phyloP scores from a whole-genome alignment of 2,329 filamentous ascomycete species.

The Microascus cirrosus region DNA sequence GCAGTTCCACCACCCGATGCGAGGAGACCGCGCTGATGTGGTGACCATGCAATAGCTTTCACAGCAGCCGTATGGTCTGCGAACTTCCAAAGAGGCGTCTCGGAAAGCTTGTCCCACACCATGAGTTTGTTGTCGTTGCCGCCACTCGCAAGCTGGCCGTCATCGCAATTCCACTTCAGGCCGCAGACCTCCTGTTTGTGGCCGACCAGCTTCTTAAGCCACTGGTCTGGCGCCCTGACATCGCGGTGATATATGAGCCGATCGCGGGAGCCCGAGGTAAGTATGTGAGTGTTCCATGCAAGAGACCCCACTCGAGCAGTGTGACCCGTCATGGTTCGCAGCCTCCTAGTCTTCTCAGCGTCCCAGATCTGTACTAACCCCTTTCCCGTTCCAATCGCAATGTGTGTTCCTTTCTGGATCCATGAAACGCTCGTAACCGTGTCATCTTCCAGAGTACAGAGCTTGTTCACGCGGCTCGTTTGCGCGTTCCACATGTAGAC shows the following conservation, averaged over 20 bases:
- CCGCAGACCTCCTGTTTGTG: constrained; percentile 99
- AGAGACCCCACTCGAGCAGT: constrained; percentile 85
- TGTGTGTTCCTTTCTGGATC: constrained; percentile 95
- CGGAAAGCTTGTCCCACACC: constrained; percentile 95
- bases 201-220: constrained; percentile 73
- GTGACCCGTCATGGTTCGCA: constrained; percentile 95
- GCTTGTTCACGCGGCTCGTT: constrained; percentile 80
- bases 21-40: constrained; percentile 87
- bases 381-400: constrained; percentile 90
- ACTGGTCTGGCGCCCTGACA: constrained; percentile 85
- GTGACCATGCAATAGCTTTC: constrained; percentile 96
- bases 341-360: constrained; percentile 69
- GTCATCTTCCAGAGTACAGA: constrained; percentile 87
- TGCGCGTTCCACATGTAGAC: constrained; percentile 99
- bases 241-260: constrained; percentile 91
- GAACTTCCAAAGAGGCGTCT: constrained; percentile 87
- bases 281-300: constrained; percentile 96
- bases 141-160: constrained; percentile 86
- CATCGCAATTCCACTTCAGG: constrained; percentile 92
- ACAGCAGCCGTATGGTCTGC: constrained; percentile 91
- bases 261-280: constrained; percentile 90
- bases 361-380: constrained; percentile 97
- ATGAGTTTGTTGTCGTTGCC: constrained; percentile 98
- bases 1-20: constrained; percentile 93
- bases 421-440: constrained; percentile 94